A percentile compares a stretch with the other conserved stretches of the same genome.
Evolutionary conservation across 768 basidiomycete species (phyloP).

Genomic region (Pisolithus marmoratus): DNA sequence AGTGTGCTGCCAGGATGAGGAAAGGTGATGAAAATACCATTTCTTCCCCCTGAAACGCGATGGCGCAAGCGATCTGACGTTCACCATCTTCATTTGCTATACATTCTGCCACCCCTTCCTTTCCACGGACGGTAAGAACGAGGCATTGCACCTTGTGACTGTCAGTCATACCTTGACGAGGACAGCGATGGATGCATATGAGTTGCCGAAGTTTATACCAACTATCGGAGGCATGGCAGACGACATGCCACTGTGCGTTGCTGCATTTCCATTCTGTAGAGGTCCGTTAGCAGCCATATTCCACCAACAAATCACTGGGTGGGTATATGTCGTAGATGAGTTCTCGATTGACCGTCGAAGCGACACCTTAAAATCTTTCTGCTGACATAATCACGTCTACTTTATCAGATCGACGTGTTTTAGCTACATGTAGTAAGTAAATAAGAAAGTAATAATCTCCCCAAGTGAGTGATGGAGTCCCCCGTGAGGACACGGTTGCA

Average conservation of each 20-base stretch:
- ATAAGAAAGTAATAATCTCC: background rate
- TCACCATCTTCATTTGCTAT: conserved; percentile 99
- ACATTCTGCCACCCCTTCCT: conserved; percentile 91
- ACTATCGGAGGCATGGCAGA: conserved; percentile 53
- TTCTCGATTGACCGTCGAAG: background rate
- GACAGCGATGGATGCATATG: conserved; percentile 91
- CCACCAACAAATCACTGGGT: background rate
- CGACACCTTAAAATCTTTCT: background rate
- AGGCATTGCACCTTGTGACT: background rate
- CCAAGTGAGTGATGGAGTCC: conserved; percentile 5
- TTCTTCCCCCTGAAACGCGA: conserved; percentile 89
- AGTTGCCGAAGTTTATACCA: conserved; percentile 95
- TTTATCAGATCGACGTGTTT: background rate
- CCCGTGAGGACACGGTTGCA: conserved; percentile 3
- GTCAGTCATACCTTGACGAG: conserved; percentile 72
- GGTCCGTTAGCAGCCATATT: conserved; percentile 36
- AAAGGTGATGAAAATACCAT: conserved; percentile 48
- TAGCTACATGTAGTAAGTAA: too few relatives aligned
- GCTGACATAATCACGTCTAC: background rate
- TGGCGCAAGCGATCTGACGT: conserved; percentile 92
- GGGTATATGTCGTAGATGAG: background rate
- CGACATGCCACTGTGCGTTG: conserved; percentile 29
- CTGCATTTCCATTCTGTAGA: conserved; percentile 48
- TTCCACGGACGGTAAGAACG: conserved; percentile 1
- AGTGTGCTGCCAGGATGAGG: background rate